Evolutionary conservation across 495 filamentous ascomycete genomes (phyloP), one percentile per base, ranked within the genome.

Genomic region (Astrothelium macrocarpum): DNA sequence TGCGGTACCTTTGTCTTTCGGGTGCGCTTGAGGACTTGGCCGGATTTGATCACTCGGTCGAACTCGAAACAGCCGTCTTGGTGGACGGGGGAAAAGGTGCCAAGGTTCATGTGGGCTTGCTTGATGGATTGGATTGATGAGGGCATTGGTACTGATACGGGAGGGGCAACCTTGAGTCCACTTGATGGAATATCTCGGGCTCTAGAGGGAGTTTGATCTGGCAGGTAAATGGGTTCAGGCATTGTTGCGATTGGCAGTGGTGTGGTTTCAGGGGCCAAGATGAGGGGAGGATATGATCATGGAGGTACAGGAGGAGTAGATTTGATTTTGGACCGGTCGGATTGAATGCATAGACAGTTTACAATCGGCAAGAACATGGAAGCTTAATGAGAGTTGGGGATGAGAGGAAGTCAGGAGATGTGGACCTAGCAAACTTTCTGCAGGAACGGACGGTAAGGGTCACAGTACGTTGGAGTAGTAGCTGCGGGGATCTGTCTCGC

Each of bases 61-160:
- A 95, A 94, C 68, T 90, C 91, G 73, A 95, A 98, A 71, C 89
- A 90, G 39, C 94, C 94, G 71, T 97, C 91, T 74, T 96, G 89
- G 69, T 96, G 94, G 64, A 97, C 90, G 7, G 90, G 90, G 18
- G 85, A 88, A 69, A 85, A 84, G 11, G 82, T 81, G 63, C 84
- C 85, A 14, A 85, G 71, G 64, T 80, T 83, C 53, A 87, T 73
- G 70, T 84, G 79, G 32, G 79, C 78, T 46, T 67, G 66, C 39
- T 56, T 56, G 49, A 56, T 20, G 2, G 49, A 56, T 29, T 56
- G 49, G 25, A 56, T 29, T 2, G 49, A 56, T 3, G n/a, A 29
- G 16, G 49, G 49, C 36, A 60, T 60, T 32, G 32, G 59, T 2
- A 43, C 23, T 4, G 32, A 36, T 36, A 23, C 23, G 9, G 60